Evolutionary conservation across 2,329 filamentous ascomycete species (phyloP).

Genomic region (Mycosphaerella sp.): DNA sequence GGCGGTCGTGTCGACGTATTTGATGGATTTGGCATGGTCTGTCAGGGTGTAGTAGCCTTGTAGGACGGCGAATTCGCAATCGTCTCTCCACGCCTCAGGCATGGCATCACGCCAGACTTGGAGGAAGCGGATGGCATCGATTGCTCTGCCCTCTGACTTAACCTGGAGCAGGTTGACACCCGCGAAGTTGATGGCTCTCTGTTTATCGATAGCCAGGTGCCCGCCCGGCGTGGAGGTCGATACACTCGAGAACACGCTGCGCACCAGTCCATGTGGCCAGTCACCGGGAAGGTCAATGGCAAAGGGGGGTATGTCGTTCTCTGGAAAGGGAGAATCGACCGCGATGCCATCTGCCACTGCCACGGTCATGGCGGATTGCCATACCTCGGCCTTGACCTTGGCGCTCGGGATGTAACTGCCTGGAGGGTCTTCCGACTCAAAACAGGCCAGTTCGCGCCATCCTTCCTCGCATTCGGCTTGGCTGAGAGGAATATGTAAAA

Average conservation of each 20-base stretch:
- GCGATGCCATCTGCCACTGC: conserved; percentile 39
- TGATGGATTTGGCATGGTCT: conserved; percentile 20
- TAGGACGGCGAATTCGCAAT: conserved; percentile 24
- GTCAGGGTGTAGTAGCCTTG: conserved; percentile 23
- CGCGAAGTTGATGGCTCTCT: conserved; percentile 20
- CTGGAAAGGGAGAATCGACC: conserved; percentile 36
- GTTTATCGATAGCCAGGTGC: conserved; percentile 27
- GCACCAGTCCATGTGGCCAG: conserved; percentile 32
- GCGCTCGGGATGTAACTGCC: conserved; percentile 45
- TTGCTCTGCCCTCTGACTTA: conserved; percentile 17
- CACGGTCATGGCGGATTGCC: conserved; percentile 41
- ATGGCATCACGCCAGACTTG: conserved; percentile 35
- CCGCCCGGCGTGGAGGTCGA: conserved; percentile 15
- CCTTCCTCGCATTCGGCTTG: conserved; percentile 44
- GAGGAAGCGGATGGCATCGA: conserved; percentile 29
- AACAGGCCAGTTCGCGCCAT: conserved; percentile 49
- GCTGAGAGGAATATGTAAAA: conserved; percentile 49
- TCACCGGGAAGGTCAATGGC: conserved; percentile 29
- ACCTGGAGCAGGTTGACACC: conserved; percentile 25
- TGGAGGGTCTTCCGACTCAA: conserved; percentile 36
- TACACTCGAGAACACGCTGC: conserved; percentile 33
- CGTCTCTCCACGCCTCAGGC: conserved; percentile 31
- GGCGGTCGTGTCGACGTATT: conserved; percentile 16
- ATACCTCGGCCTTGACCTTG: conserved; percentile 43
- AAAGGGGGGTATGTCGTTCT: conserved; percentile 15